Conservation (phyloP, 495 filamentous ascomycete genomes). For the Parachaetomium inaequale region DNA sequence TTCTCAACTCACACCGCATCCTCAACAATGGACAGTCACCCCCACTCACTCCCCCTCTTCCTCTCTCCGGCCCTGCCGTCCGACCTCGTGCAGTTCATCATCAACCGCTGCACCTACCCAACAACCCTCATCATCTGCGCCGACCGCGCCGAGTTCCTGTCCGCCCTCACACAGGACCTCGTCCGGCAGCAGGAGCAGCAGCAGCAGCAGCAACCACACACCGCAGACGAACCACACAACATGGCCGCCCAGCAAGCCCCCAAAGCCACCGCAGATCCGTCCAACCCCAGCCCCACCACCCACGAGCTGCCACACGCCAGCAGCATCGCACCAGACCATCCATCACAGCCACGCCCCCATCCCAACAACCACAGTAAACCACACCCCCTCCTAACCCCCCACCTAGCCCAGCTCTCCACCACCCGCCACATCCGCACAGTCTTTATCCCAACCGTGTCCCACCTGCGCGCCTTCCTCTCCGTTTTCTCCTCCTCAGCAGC, state of each 20-base stretch:
- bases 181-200: background rate
- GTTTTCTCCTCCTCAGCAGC: slow-evolving; percentile 50
- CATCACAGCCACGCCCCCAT: background rate
- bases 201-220: slow-evolving; percentile 1
- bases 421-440: slow-evolving; percentile 63
- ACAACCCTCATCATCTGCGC: slow-evolving; percentile 70
- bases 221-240: slow-evolving; percentile 1
- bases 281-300: background rate
- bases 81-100: slow-evolving; percentile 61
- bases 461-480: slow-evolving; percentile 71
- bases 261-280: slow-evolving; percentile 5
- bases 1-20: background rate
- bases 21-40: slow-evolving; percentile 6
- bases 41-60: slow-evolving; percentile 36
- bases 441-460: slow-evolving; percentile 70
- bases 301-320: background rate
- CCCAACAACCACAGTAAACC: background rate
- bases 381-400: slow-evolving; percentile 52
- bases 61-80: slow-evolving; percentile 51
- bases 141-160: slow-evolving; percentile 60
- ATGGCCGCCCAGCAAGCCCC: slow-evolving; percentile 1
- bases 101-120: slow-evolving; percentile 51
- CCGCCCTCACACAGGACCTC: slow-evolving; percentile 38
- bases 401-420: slow-evolving; percentile 63
- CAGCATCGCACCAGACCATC: background rate